Percentiles rank a stretch among this genome's conserved stretches.
Conservation (phyloP, 257 asterid species). For the Ophiorrhiza pumila region DNA sequence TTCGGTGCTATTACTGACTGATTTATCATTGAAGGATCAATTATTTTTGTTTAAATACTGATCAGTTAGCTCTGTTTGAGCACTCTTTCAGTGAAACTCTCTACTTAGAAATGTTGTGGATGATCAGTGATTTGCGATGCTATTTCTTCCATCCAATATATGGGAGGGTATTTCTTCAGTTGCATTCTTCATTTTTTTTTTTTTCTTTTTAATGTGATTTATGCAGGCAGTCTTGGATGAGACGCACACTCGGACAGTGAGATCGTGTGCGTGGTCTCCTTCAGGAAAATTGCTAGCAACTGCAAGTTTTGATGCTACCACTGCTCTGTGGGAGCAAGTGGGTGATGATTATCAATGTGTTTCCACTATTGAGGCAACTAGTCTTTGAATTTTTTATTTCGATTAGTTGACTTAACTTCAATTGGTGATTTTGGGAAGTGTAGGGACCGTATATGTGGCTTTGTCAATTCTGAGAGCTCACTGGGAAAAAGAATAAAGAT, state of each 20-base stretch:
- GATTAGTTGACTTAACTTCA: neutral
- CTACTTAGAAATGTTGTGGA: neutral
- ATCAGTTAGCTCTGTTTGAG: neutral
- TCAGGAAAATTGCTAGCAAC: conserved; percentile 67
- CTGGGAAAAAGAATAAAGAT: neutral
- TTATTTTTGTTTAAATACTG: neutral
- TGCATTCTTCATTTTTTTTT: neutral
- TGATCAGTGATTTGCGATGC: too few relatives aligned
- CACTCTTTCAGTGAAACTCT: neutral
- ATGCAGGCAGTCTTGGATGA: conserved; percentile 84
- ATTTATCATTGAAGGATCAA: neutral
- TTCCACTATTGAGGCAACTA: conserved; percentile 75
- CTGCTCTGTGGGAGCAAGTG: conserved; percentile 74
- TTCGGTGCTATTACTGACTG: neutral
- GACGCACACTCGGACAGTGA: conserved; percentile 74
- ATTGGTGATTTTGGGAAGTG: neutral
- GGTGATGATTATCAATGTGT: conserved; percentile 66
- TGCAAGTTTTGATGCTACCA: conserved; percentile 88
- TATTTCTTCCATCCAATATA: too few relatives aligned
- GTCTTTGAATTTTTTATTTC: conserved; percentile 1
- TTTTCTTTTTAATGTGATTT: neutral
- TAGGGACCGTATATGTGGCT: neutral
- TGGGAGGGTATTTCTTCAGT: neutral
- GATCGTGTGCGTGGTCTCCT: conserved; percentile 90
- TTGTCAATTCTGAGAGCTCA: neutral